Base-by-base conservation (phyloP, 306 rosid species). In the Acacia crassicarpa region DNA sequence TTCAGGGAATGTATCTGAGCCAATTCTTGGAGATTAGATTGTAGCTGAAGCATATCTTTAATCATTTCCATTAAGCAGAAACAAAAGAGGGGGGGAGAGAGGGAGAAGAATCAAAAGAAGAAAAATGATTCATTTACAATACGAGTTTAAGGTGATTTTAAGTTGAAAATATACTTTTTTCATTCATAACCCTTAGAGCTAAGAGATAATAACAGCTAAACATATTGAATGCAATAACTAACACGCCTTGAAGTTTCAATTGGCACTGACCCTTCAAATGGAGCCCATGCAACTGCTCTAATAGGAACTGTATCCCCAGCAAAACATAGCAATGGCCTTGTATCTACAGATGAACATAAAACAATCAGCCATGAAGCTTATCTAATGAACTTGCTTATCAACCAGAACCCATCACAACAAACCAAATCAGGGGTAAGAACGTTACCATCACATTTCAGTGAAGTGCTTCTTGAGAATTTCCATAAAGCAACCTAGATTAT, bases 201-300 rank as follows among this genome's bases (percentile, higher is more conserved):
- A 75, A 22, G 81, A 14, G 33, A 70, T 76, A 71, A 54, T 22
- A 40, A 22, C 1, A 78, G 46, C 30, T 49, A 30, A 77, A 74
- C 44, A 78, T 30, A 80, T 75, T 16, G 44, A 77, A 78, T 30
- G 62, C 81, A 72, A 75, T 76, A 76, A 67, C 48, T 17, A 38
- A 5, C n/a, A 53, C 16, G 74, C n/a, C 72, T 65, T 71, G 77
- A 81, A 78, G 80, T 68, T 68, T 78, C 78, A 59, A 38, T 44
- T 61, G 76, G 68, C 63, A 84, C 92, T 86, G 79, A 95, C 99
- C 97, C 90, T 84, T 88, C 91, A 88, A 68, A 79, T 8, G 98
- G 99, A 66, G 99, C 95, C 97, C 97, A 95, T 70, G 97, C 90
- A 87, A 95, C 85, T 30, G 92, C 86, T 89, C 98, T 93, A 67